A percentile compares a stretch with the other conserved stretches of the same genome.
Conservation (phyloP, 306 rosid genomes). For the Geum urbanum region DNA sequence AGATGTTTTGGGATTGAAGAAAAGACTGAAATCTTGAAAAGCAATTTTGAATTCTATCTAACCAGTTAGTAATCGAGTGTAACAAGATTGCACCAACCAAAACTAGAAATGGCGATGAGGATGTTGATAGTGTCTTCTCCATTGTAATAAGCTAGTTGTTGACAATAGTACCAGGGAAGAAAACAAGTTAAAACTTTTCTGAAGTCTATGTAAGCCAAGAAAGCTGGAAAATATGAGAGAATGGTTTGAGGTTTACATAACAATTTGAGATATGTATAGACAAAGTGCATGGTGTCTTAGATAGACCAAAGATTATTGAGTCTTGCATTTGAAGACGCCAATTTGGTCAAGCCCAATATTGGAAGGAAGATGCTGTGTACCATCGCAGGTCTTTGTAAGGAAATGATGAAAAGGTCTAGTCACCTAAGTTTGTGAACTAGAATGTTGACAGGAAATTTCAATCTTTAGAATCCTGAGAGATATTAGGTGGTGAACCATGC, state of each 20-base stretch:
- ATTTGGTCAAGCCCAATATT: neutral
- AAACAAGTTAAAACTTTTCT: slow-evolving; percentile 11
- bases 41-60: neutral
- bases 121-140: slow-evolving; percentile 17
- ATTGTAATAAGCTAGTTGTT: slow-evolving; percentile 24
- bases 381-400: slow-evolving; percentile 5
- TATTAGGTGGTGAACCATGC: neutral
- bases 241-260: slow-evolving; percentile 3
- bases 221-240: slow-evolving; percentile 20
- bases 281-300: neutral
- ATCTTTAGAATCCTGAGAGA: neutral
- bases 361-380: slow-evolving; percentile 37
- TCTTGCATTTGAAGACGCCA: slow-evolving; percentile 13
- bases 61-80: slow-evolving; percentile 7
- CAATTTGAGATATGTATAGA: neutral
- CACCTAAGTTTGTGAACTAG: neutral
- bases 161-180: neutral
- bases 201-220: neutral
- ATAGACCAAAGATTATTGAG: slow-evolving; percentile 4
- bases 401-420: slow-evolving; percentile 2
- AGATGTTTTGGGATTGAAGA: slow-evolving; percentile 20
- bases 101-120: slow-evolving; percentile 20
- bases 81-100: slow-evolving; percentile 10
- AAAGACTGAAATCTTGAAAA: slow-evolving; percentile 24
- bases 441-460: slow-evolving; percentile 4